Evolutionary conservation across 306 rosid genomes (phyloP).

Genomic region (Sindora glabra): DNA sequence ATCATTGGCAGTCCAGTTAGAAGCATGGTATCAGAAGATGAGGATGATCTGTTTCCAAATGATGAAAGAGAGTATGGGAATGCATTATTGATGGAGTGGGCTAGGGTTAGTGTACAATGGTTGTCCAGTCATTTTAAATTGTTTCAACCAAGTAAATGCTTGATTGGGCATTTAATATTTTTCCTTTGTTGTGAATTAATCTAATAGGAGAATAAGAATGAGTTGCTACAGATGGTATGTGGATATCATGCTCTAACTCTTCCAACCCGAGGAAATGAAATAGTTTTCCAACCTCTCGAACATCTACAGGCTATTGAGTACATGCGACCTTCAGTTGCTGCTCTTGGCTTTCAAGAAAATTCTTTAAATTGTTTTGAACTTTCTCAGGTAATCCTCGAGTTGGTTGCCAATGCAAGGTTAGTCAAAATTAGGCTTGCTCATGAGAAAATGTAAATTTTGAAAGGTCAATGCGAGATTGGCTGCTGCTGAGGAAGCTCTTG

Average conservation of each 20-base stretch:
- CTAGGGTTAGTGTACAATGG: conserved; percentile 60
- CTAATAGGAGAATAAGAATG: conserved; percentile 72
- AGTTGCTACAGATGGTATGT: conserved; percentile 77
- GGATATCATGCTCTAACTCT: conserved; percentile 67
- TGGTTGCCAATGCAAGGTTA: conserved; percentile 2
- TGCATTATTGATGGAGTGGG: conserved; percentile 73
- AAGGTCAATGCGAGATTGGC: conserved; percentile 58
- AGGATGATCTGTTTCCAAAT: conserved; percentile 49
- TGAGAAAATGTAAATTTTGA: conserved; percentile 15
- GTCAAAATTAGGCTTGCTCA: conserved; percentile 8
- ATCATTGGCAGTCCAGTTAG: conserved; percentile 89
- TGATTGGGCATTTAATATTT: conserved; percentile 22
- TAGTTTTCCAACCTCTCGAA: conserved; percentile 80
- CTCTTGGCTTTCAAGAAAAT: conserved; percentile 52
- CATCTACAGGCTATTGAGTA: conserved; percentile 82
- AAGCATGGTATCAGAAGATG: conserved; percentile 80
- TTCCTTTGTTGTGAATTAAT: conserved; percentile 15
- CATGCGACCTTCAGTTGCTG: conserved; percentile 50
- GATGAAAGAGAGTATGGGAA: conserved; percentile 51
- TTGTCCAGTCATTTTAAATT: conserved; percentile 11
- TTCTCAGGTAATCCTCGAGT: conserved; percentile 46
- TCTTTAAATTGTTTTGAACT: conserved; percentile 30
- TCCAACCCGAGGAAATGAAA: conserved; percentile 60
- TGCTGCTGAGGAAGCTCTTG: conserved; percentile 79
- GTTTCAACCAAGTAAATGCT: conserved; percentile 14